Evolutionary conservation across 2,329 filamentous ascomycete species (phyloP).

Genomic region (Pseudonectria foliicola): DNA sequence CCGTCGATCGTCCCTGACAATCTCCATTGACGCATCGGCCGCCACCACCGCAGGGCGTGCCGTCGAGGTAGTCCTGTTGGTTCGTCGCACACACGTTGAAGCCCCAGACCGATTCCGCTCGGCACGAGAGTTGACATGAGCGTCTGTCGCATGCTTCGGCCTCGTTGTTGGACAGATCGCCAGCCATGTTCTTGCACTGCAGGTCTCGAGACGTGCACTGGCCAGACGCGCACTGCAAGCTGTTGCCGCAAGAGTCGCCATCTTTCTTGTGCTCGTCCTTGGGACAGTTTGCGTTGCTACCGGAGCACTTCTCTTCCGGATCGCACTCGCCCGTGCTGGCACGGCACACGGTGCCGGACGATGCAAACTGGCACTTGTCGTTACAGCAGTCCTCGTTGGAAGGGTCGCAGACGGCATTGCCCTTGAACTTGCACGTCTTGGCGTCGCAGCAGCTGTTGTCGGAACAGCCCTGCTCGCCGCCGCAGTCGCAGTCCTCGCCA

Average conservation of each 20-base stretch:
- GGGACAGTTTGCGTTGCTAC: conserved; percentile 66
- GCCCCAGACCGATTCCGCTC: conserved; percentile 57
- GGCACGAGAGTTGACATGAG: conserved; percentile 72
- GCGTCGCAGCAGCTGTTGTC: conserved; percentile 78
- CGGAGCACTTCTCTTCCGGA: conserved; percentile 75
- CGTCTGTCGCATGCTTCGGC: conserved; percentile 64
- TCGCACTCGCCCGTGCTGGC: conserved; percentile 75
- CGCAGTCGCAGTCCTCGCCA: conserved; percentile 95
- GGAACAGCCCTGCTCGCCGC: conserved; percentile 64
- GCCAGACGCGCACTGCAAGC: conserved; percentile 76
- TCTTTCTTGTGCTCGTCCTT: conserved; percentile 61
- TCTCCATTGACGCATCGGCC: conserved; percentile 72
- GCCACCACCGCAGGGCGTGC: conserved; percentile 74
- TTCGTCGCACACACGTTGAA: conserved; percentile 62
- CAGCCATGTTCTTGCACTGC: conserved; percentile 83
- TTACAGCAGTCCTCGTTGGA: conserved; percentile 78
- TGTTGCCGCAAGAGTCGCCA: conserved; percentile 62
- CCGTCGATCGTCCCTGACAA: conserved; percentile 64
- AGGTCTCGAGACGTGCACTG: conserved; percentile 89
- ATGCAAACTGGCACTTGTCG: conserved; percentile 56
- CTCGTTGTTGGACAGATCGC: conserved; percentile 66
- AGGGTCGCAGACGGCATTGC: conserved; percentile 69
- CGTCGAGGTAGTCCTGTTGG: conserved; percentile 90
- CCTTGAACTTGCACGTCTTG: conserved; percentile 76
- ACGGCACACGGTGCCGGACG: conserved; percentile 69